These are phyloP conservation scores for Fusarium buxicola DNA, from an alignment of 2,329 filamentous ascomycete genomes.

Conservation along the genomic window DNA sequence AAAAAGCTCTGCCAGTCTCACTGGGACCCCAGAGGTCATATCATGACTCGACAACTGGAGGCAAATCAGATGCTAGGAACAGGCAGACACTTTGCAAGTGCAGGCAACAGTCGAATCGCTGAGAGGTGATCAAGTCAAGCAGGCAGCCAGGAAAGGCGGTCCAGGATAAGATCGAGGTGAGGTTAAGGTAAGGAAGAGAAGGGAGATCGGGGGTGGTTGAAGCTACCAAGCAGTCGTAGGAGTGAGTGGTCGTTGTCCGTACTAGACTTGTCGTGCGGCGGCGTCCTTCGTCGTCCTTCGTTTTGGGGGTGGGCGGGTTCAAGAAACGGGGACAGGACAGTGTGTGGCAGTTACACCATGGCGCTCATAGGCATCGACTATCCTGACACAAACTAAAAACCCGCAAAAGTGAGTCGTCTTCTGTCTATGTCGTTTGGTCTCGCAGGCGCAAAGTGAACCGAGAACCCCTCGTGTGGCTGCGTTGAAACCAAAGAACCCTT, in stretches of 20 bases:
- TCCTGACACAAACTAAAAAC: conserved; percentile 39
- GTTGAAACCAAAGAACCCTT: conserved; percentile 39
- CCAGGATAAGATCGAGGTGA: conserved; percentile 12
- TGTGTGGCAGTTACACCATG: conserved; percentile 45
- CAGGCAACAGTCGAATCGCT: conserved; percentile 34
- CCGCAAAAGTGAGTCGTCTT: conserved; percentile 19
- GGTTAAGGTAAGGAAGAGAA: conserved; percentile 16
- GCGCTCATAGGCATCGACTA: conserved; percentile 36
- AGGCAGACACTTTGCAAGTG: conserved; percentile 31
- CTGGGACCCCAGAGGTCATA: conserved; percentile 44
- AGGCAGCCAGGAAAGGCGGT: conserved; percentile 33
- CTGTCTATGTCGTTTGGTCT: conserved; percentile 29
- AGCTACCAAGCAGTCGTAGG: conserved; percentile 31
- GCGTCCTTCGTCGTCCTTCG: conserved; percentile 35
- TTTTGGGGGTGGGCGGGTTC: conserved; percentile 35
- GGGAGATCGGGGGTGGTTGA: conserved; percentile 25
- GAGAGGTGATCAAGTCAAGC: conserved; percentile 25
- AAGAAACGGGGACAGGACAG: conserved; percentile 38
- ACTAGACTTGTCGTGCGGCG: conserved; percentile 20
- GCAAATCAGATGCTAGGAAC: conserved; percentile 31
- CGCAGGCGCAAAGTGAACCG: conserved; percentile 17
- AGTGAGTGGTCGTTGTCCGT: conserved; percentile 27
- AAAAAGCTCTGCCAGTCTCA: conserved; percentile 44
- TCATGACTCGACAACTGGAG: conserved; percentile 45
- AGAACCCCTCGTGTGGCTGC: conserved; percentile 42